Conservation (phyloP, 2,329 filamentous ascomycete species). For the Aspergillus puulaauensis region DNA sequence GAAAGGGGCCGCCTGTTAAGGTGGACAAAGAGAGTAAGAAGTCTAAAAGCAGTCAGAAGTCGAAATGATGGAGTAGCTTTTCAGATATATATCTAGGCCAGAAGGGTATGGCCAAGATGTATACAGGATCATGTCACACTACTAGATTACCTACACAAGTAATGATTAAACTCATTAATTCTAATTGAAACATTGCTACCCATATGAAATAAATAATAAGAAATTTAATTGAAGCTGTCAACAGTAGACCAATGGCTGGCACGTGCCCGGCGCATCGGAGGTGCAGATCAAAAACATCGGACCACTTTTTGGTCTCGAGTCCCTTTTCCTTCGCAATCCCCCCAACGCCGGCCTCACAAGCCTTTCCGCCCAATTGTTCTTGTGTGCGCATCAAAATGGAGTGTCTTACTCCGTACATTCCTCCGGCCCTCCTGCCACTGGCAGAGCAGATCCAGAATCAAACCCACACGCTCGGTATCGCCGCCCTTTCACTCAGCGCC, state of each 20-base stretch:
- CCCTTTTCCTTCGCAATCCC: neutral
- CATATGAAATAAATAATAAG: neutral
- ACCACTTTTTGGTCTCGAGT: constrained; percentile 10
- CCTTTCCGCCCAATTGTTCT: constrained; percentile 16
- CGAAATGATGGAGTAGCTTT: neutral
- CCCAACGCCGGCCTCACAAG: constrained; percentile 3
- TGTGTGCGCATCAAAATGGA: constrained; percentile 24
- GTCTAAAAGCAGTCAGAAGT: neutral
- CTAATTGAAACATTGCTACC: neutral
- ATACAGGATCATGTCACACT: neutral
- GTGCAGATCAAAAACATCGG: constrained; percentile 17
- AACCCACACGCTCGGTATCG: constrained; percentile 23
- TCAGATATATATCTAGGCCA: neutral
- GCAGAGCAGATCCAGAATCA: constrained; percentile 21
- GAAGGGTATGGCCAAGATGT: neutral
- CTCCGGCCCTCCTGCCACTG: constrained; percentile 21
- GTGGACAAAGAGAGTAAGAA: neutral
- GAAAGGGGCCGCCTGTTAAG: constrained; percentile 29
- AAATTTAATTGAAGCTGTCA: neutral
- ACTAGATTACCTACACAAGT: neutral
- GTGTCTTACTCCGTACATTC: constrained; percentile 21
- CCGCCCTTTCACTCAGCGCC: constrained; percentile 30
- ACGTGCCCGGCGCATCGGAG: constrained; percentile 20
- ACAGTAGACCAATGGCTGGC: constrained; percentile 1
- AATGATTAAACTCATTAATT: neutral